Base-by-base conservation (phyloP, 108 stramenopile genomes). In the Bacterosira constricta region DNA sequence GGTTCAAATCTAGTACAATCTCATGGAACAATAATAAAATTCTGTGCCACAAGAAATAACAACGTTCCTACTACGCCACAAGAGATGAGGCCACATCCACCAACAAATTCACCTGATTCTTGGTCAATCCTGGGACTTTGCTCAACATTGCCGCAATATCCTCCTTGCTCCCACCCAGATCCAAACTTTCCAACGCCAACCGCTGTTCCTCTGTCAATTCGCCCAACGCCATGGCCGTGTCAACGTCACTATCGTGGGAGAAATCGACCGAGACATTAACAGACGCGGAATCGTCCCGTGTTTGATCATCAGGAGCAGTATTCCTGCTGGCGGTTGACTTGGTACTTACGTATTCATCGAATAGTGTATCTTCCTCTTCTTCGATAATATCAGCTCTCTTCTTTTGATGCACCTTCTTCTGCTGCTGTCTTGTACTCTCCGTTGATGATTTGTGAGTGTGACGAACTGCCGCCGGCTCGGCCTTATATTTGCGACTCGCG, bases 21-120 rank as follows among this genome's bases (percentile, higher is more conserved):
- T n/a, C n/a, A n/a, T n/a, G n/a, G n/a, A n/a, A n/a, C n/a, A n/a
- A n/a, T n/a, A n/a, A n/a, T n/a, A n/a, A n/a, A n/a, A n/a, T n/a
- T n/a, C n/a, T n/a, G n/a, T n/a, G n/a, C n/a, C n/a, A n/a, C n/a
- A n/a, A n/a, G n/a, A n/a, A n/a, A n/a, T n/a, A n/a, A n/a, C n/a
- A n/a, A n/a, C n/a, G n/a, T n/a, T n/a, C n/a, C n/a, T n/a, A 17
- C n/a, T 61, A 79, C 20, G 55, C 47, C 17, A 65, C 63, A 30
- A 79, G 49, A 59, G 77, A 71, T 21, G 55, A 55, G 15, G 77
- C 77, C 31, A 79, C 77, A 35, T 79, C 69, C 2, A 79, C 69
- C 51, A 79, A 66, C 31, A 79, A 61, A 58, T 58, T 71, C 27
- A 79, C 77, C 27, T 79, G 77, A 45, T 79, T 71, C 44, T 61